Evolutionary conservation across 441 rosid genomes (phyloP), one percentile per base, ranked within the genome.

Genomic region (Croton setiger): DNA sequence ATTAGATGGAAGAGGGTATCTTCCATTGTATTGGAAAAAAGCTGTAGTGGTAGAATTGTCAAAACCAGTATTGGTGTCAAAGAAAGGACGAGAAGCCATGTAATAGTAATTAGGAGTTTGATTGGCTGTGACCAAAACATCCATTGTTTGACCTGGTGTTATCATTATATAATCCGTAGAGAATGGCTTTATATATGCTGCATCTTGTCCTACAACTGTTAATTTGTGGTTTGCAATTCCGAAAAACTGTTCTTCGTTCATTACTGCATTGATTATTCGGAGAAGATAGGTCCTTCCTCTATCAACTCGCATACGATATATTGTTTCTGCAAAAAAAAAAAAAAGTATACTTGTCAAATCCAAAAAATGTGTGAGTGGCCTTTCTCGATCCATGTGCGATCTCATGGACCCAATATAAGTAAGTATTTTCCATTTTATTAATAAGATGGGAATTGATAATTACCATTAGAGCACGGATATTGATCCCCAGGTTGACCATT

Each of bases 61-160:
- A 9, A 74, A 85, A 1, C 72, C 61, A 4, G 47, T 75, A 0
- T 43, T 43, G 2, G 81, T 70, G 3, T 83, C 83, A n/a, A 72
- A 69, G 41, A 79, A 89, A n/a, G 87, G 85, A 8, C 79, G 65
- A 1, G 87, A 82, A 1, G 81, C 82, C 20, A 87, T 82, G 81
- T 85, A 83, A 72, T 89, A 87, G n/a, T 75, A 70, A 5, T 79
- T 73, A 0, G 71, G 79, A 5, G 81, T 23, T 44, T 83, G 86
- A 63, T 80, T 77, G 3, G 90, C 84, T 0, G 87, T 76, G 76
- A 87, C 74, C 52, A 88, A 73, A 20, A 85, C 80, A 39, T 88
- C 88, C 73, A 87, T 84, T 14, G 88, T 81, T 66, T 88, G 94
- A 4, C 94, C 91, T 1, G 91, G 91, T 0, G 88, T 73, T 4